Evolutionary conservation across 2,329 filamentous ascomycete species (phyloP).

Genomic region (Sordariomycetes sp.): DNA sequence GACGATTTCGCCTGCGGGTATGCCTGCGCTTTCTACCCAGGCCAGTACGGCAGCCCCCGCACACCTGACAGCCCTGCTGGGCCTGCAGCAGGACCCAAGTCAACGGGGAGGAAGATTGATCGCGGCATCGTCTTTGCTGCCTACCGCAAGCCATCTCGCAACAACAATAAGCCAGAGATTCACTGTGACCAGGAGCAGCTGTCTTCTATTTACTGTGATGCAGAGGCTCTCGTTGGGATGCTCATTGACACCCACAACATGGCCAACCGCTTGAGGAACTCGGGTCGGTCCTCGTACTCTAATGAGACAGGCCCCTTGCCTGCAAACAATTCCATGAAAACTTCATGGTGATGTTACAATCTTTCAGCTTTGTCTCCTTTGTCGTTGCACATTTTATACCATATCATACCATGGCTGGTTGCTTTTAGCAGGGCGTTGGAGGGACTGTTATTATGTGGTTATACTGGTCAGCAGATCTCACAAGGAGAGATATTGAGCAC

Average conservation of each 20-base stretch:
- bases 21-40: conserved; percentile 40
- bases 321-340: conserved; percentile 8
- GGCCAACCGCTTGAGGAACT: conserved; percentile 18
- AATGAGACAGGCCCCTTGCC: conserved; percentile 30
- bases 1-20: conserved; percentile 41
- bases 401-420: neutral
- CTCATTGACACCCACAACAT: conserved; percentile 39
- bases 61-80: conserved; percentile 12
- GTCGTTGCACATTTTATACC: neutral
- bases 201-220: conserved; percentile 33
- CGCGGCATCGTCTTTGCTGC: conserved; percentile 46
- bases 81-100: conserved; percentile 9
- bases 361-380: neutral
- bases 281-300: conserved; percentile 13
- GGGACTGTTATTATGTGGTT: neutral
- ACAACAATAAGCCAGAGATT: conserved; percentile 20
- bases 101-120: conserved; percentile 18
- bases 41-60: conserved; percentile 17
- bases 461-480: neutral
- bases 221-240: conserved; percentile 40
- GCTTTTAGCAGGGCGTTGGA: conserved; percentile 7
- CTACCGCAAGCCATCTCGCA: conserved; percentile 33
- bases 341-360: neutral
- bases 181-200: conserved; percentile 29
- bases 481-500: neutral